Evolutionary conservation across 106 monocot species (phyloP).

Genomic region (Posidonia australis): DNA sequence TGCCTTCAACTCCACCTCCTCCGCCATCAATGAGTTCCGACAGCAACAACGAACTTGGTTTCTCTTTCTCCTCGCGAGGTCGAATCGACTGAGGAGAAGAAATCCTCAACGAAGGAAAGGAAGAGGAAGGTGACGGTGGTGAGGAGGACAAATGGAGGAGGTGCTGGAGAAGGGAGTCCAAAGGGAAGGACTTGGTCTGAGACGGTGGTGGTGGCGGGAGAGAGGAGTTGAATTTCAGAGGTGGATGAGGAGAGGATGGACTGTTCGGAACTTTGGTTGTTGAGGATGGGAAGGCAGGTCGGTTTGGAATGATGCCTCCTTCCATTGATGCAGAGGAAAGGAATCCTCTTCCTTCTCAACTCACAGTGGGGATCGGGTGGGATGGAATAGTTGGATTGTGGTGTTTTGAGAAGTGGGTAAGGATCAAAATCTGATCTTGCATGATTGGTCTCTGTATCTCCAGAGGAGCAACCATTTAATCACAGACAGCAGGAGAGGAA

Average conservation of each 20-base stretch:
- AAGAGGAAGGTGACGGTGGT: not conserved
- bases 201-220: conserved; percentile 47
- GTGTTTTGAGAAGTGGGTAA: not conserved
- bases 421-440: conserved; percentile 6
- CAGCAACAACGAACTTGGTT: not conserved
- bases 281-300: conserved; percentile 40
- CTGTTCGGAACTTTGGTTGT: conserved; percentile 21
- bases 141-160: conserved; percentile 25
- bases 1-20: not conserved
- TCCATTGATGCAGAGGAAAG: conserved; percentile 34
- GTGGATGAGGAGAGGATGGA: conserved; percentile 15
- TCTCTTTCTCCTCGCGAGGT: not conserved
- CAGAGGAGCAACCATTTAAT: not conserved
- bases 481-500: not conserved
- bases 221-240: conserved; percentile 42
- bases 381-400: not conserved
- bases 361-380: not conserved
- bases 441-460: conserved; percentile 8
- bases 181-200: conserved; percentile 20
- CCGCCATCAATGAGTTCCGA: not conserved
- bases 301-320: conserved; percentile 39
- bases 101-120: conserved; percentile 11
- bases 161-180: conserved; percentile 71
- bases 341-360: too few relatives aligned
- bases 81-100: conserved; percentile 1